Base-by-base conservation (phyloP, 495 filamentous ascomycete species). In the Penicillium longicatenatum region DNA sequence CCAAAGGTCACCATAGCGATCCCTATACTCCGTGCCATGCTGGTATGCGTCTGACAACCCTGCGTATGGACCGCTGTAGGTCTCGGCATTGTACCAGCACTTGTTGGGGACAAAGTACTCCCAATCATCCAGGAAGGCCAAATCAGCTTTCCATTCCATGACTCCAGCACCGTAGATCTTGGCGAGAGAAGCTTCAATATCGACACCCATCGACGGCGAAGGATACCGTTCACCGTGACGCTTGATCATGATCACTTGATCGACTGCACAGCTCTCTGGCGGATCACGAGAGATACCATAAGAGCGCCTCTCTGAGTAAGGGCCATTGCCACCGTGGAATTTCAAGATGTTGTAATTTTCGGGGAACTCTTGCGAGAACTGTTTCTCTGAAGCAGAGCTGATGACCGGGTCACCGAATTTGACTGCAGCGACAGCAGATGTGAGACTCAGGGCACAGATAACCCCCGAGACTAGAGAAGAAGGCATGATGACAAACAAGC, bases 171-270 rank as follows among this genome's bases (percentile, higher is more conserved):
- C 53, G 49, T 64, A 44, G 3, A 70, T 41, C 50, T 70, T 70
- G 2, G 54, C 45, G 10, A 70, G 55, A 3, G 44, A 46, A 1
- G 47, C 39, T 47, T 63, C 62, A 22, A 65, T 65, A 17, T 43
- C 26, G 12, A 29, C 20, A 1, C 57, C 62, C 37, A 47, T 30
- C 31, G 35, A 21, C 2, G 61, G 29, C 2, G 78, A 78, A 1
- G 81, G 81, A 59, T 79, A 83, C 24, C 81, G 70, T 54, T 84
- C 81, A 11, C 72, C 79, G 64, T 84, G 81, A 49, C 81, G 70
- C 46, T 54, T 65, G 57, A 70, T 60, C 67, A 70, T 70, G 41
- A 65, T 63, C 6, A 69, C 64, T 55, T 69, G 67, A 43, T 67
- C 67, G 8, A 70, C 64, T 3, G 48, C 33, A 33, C 67, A 70